Evolutionary conservation across 345 rosid species (phyloP).

Genomic region (Triadica sebifera): DNA sequence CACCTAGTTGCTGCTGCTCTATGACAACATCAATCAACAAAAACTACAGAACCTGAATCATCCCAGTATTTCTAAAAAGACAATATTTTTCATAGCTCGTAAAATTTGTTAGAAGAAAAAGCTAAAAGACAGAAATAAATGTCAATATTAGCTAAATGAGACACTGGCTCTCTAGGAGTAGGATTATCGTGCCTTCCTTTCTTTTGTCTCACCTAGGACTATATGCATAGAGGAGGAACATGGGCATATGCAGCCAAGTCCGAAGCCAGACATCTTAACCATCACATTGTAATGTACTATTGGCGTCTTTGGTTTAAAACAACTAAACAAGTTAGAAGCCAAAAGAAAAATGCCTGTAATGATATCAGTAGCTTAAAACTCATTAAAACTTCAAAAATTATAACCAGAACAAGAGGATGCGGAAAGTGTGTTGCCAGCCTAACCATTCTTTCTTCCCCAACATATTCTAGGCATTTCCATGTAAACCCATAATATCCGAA

Average conservation of each 20-base stretch:
- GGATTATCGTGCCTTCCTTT: no score
- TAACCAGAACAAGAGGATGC: neutral
- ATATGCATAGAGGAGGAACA: neutral
- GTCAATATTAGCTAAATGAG: neutral
- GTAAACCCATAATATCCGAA: neutral
- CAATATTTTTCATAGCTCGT: neutral
- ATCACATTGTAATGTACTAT: neutral
- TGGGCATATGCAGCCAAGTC: neutral
- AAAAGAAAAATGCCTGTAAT: no score
- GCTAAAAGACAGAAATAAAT: neutral
- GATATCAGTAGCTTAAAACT: neutral
- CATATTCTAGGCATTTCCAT: neutral
- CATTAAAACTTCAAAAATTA: no score
- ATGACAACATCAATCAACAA: neutral
- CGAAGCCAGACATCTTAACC: neutral
- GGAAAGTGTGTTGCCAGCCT: neutral
- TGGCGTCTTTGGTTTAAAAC: neutral
- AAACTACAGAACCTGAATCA: neutral
- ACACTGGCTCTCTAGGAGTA: neutral
- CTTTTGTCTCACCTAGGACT: no score
- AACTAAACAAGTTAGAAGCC: no score
- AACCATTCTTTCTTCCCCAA: neutral
- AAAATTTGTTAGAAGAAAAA: neutral
- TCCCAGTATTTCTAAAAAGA: no score
- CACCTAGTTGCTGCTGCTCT: no score